Percentiles rank a stretch among this genome's conserved stretches.
phyloP scores from a whole-genome alignment of 495 filamentous ascomycete genomes.

The Trichoderma asperelloides region DNA sequence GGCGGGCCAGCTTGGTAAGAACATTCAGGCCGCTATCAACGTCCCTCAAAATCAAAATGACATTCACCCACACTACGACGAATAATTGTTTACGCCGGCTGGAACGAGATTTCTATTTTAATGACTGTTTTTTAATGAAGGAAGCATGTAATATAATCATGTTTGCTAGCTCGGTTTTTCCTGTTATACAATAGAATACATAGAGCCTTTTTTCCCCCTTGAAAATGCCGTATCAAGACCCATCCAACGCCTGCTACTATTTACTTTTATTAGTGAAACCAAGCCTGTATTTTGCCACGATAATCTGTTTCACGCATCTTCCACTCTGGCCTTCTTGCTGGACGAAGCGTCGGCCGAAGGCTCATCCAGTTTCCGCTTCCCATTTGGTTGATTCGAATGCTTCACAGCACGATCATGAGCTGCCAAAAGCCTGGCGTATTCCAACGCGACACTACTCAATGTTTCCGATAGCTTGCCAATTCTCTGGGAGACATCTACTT shows the following conservation, averaged over 20 bases:
- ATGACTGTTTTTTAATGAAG: not conserved
- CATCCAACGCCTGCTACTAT: not conserved
- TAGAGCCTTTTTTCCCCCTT: not conserved
- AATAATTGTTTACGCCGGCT: not conserved
- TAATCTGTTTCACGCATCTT: constrained; percentile 13
- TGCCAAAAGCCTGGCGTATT: constrained; percentile 62
- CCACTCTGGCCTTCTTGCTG: constrained; percentile 29
- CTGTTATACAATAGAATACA: constrained; percentile 7
- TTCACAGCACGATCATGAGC: constrained; percentile 23
- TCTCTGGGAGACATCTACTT: constrained; percentile 68
- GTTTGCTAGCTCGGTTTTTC: not conserved
- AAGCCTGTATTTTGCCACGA: not conserved
- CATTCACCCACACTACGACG: constrained; percentile 17
- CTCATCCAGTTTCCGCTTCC: constrained; percentile 21
- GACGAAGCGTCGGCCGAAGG: constrained; percentile 8
- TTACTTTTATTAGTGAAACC: not conserved
- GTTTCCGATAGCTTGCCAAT: constrained; percentile 76
- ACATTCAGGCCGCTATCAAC: constrained; percentile 38
- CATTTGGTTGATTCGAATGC: constrained; percentile 4
- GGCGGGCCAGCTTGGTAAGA: constrained; percentile 61
- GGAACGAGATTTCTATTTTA: not conserved
- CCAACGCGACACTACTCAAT: constrained; percentile 66
- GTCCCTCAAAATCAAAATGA: constrained; percentile 18
- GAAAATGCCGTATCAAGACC: not conserved
- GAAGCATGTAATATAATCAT: not conserved